Evolutionary conservation across 164 flowering plant species (phyloP).

Genomic region (Hamamelis virginiana): DNA sequence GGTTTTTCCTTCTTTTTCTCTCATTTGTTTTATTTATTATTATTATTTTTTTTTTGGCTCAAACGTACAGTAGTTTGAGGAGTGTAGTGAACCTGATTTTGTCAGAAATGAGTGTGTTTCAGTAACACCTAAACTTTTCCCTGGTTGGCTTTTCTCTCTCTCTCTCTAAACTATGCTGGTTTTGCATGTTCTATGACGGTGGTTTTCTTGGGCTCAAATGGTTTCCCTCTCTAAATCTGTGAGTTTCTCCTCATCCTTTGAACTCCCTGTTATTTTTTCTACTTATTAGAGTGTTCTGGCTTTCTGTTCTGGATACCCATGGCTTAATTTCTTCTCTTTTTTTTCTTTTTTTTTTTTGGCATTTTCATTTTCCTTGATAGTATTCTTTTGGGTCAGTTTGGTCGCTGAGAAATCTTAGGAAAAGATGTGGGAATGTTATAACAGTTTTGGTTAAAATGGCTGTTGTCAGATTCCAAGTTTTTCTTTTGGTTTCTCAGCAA

Average conservation of each 20-base stretch:
- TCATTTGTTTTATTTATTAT: not conserved
- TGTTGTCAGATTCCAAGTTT: not conserved
- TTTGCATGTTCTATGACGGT: slow-evolving; percentile 4
- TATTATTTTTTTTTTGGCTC: not conserved
- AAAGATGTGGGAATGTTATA: not conserved
- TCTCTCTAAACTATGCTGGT: not conserved
- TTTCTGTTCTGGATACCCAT: not conserved
- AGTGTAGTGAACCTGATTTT: slow-evolving; percentile 1
- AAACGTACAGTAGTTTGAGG: not conserved
- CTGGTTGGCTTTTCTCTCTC: not conserved
- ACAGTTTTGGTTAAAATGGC: not conserved
- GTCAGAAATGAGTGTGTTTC: slow-evolving; percentile 5
- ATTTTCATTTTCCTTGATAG: too few relatives aligned
- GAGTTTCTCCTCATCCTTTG: slow-evolving; percentile 1
- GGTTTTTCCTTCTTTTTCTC: not conserved
- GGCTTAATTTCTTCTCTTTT: not conserved
- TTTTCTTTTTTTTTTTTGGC: not conserved
- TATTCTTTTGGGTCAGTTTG: slow-evolving; percentile 2
- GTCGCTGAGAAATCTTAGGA: slow-evolving; percentile 8
- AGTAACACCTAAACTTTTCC: not conserved
- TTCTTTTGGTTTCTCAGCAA: not conserved
- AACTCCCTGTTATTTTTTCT: not conserved
- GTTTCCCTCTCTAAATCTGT: slow-evolving; percentile 16
- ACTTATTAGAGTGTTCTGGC: not conserved
- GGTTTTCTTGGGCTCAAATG: slow-evolving; percentile 7